A percentile compares a stretch with the other conserved stretches of the same genome.
Evolutionary conservation across 176 grass and related monocot species (phyloP).

Genomic region (Aegilops umbellulata): DNA sequence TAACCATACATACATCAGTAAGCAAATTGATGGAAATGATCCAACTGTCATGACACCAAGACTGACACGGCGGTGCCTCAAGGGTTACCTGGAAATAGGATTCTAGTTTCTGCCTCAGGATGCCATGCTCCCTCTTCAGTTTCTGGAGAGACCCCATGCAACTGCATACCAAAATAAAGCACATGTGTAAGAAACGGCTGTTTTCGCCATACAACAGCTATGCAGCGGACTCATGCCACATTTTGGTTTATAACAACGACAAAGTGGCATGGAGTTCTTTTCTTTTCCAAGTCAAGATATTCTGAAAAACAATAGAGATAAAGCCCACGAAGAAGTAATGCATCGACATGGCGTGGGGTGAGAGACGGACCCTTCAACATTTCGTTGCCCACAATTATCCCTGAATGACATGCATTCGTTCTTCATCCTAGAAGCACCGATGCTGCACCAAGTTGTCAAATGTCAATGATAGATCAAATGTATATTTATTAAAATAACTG

Average conservation of each 20-base stretch:
- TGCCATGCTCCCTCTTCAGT: slow-evolving; percentile 82
- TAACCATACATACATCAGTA: not conserved
- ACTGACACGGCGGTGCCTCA: not conserved
- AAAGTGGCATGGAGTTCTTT: not conserved
- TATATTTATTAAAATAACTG: not conserved
- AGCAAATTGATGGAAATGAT: not conserved
- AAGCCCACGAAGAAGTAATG: not conserved
- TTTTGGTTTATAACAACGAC: not conserved
- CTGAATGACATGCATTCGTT: slow-evolving; percentile 83
- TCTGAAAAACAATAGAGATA: not conserved
- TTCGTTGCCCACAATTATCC: slow-evolving; percentile 68
- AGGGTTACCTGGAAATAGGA: slow-evolving; percentile 93
- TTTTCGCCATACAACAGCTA: not conserved
- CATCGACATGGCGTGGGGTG: not conserved
- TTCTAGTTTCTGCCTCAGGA: slow-evolving; percentile 84
- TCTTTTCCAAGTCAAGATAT: not conserved
- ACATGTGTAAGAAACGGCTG: not conserved
- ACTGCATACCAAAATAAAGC: slow-evolving; percentile 46
- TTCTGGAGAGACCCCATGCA: slow-evolving; percentile 81
- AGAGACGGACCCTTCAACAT: slow-evolving; percentile 67
- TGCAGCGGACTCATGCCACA: not conserved
- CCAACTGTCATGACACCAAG: not conserved
- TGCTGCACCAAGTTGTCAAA: slow-evolving; percentile 59
- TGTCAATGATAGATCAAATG: slow-evolving; percentile 22
- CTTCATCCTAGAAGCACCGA: slow-evolving; percentile 98